phyloP scores from a whole-genome alignment of 257 asterid genomes.

The Solanum gracilifrons region DNA sequence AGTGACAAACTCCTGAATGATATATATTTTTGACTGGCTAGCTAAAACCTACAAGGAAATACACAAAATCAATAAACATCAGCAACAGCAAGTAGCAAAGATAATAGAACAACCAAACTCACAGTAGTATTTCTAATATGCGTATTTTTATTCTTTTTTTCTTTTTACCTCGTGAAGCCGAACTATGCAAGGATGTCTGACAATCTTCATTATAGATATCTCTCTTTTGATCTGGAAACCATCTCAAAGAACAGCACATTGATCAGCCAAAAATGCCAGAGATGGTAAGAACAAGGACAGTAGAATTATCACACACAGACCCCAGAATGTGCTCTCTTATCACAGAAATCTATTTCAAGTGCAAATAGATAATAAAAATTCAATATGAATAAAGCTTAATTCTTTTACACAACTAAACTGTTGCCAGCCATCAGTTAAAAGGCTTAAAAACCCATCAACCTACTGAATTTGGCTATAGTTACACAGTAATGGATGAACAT shows the following conservation, averaged over 20 bases:
- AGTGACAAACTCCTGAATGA: slow-evolving; percentile 75
- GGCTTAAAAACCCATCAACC: not conserved
- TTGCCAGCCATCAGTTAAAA: not conserved
- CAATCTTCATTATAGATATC: slow-evolving; percentile 90
- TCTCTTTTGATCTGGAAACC: slow-evolving; percentile 70
- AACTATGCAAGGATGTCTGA: slow-evolving; percentile 77
- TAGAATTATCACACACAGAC: not conserved
- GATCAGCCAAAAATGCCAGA: not conserved
- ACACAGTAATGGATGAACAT: not conserved
- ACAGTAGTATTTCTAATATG: not conserved
- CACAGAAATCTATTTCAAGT: not conserved
- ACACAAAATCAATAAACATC: not conserved
- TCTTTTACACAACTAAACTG: not conserved
- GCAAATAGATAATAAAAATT: not conserved
- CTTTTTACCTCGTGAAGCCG: slow-evolving; percentile 73
- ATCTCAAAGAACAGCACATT: not conserved
- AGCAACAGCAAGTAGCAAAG: not conserved
- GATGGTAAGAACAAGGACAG: not conserved
- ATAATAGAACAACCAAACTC: not conserved
- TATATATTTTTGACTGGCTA: slow-evolving; percentile 59
- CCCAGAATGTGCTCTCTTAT: not conserved
- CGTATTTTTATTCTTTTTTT: not conserved
- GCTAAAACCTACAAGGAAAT: slow-evolving; percentile 56
- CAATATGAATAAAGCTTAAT: not conserved
- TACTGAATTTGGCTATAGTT: not conserved